Conservation (phyloP, 345 rosid genomes). For the Xanthoceras sorbifolium region DNA sequence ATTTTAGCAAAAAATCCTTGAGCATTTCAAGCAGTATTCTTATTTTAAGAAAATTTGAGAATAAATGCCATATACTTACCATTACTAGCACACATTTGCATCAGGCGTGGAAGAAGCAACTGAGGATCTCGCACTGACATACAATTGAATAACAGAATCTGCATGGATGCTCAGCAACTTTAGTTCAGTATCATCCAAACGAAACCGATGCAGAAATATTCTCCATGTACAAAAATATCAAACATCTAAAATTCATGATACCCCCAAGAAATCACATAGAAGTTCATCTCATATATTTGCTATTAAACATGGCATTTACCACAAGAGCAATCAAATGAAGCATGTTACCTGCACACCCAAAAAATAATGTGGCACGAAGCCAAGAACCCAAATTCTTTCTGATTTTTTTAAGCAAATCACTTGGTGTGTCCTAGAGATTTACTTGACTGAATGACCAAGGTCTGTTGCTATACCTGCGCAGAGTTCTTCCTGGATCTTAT, state of each 20-base stretch:
- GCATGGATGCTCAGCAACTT: constrained; percentile 32
- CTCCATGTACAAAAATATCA: neutral
- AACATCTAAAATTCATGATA: neutral
- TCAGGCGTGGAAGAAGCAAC: constrained; percentile 67
- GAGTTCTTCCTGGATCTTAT: constrained; percentile 37
- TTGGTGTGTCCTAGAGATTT: neutral
- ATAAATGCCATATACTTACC: constrained; percentile 41
- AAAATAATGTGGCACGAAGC: neutral
- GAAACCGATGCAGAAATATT: neutral
- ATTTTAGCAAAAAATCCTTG: neutral
- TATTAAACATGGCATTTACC: neutral
- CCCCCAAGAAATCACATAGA: neutral
- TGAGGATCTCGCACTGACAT: constrained; percentile 90
- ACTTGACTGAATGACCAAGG: neutral
- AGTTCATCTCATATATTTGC: neutral
- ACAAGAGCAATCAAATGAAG: neutral
- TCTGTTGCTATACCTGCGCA: constrained; percentile 53
- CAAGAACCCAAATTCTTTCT: neutral
- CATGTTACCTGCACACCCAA: neutral
- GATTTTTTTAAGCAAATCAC: neutral
- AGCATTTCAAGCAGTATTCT: neutral
- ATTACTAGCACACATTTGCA: constrained; percentile 48
- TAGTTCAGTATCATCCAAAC: constrained; percentile 15
- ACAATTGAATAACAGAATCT: constrained; percentile 94
- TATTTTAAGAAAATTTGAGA: neutral